A percentile compares a stretch with the other conserved stretches of the same genome.
phyloP scores from a whole-genome alignment of 2,329 filamentous ascomycete species.

The Arthrinium phaeospermum region DNA sequence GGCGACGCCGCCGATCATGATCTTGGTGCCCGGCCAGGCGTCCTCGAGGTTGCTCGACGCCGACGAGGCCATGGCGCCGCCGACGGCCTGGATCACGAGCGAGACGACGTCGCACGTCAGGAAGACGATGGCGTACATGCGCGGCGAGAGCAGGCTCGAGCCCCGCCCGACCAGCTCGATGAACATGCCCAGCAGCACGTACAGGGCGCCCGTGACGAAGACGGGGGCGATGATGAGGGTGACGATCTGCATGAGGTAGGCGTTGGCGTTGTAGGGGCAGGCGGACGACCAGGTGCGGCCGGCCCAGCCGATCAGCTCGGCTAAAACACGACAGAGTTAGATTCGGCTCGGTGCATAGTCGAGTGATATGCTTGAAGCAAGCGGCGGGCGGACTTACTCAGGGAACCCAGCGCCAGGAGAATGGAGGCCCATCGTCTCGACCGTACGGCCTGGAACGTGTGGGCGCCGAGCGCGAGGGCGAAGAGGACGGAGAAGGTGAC shows the following conservation, averaged over 20 bases:
- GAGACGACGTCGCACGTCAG: slow-evolving; percentile 52
- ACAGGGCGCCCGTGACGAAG: slow-evolving; percentile 58
- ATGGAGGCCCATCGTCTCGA: no score
- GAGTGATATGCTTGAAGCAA: no score
- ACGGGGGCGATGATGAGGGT: slow-evolving; percentile 51
- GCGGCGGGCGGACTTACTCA: no score
- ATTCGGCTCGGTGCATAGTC: no score
- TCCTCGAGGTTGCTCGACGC: slow-evolving; percentile 35
- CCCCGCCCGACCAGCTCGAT: slow-evolving; percentile 49
- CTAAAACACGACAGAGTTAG: slow-evolving; percentile 25
- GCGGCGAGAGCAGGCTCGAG: slow-evolving; percentile 48
- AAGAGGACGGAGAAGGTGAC: slow-evolving; percentile 33
- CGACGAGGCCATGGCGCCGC: slow-evolving; percentile 50
- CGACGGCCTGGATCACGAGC: slow-evolving; percentile 50
- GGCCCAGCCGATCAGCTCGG: slow-evolving; percentile 54
- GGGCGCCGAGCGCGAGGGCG: background rate
- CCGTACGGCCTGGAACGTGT: no score
- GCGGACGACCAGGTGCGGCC: slow-evolving; percentile 53
- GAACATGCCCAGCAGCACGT: slow-evolving; percentile 53
- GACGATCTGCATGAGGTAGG: slow-evolving; percentile 57
- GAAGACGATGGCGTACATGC: slow-evolving; percentile 54
- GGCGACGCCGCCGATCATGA: slow-evolving; percentile 56
- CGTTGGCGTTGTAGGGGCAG: slow-evolving; percentile 53
- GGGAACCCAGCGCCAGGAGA: no score
- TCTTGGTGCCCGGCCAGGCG: slow-evolving; percentile 49